These are phyloP conservation scores for Tanacetum coccineum DNA, from an alignment of 129 eudicot genomes.

Conservation along the genomic window DNA sequence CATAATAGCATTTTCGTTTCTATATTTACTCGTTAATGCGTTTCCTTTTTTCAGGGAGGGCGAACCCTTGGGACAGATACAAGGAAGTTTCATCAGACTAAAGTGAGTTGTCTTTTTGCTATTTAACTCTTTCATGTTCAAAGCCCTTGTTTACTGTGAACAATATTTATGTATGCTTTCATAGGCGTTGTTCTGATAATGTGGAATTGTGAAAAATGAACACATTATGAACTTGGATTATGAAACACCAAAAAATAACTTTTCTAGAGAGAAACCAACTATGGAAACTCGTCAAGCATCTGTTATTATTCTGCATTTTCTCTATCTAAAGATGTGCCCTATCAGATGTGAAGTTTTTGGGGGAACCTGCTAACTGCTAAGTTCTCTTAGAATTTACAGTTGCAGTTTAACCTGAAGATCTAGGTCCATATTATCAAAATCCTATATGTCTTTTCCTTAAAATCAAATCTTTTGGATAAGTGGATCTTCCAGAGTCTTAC, in stretches of 20 bases:
- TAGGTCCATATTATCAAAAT: background rate
- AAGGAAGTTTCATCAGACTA: slow-evolving; percentile 68
- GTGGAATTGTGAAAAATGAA: background rate
- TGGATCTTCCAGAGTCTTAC: background rate
- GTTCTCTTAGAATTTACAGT: background rate
- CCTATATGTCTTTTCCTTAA: background rate
- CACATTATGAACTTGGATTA: background rate
- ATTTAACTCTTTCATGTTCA: slow-evolving; percentile 8
- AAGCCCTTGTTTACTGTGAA: background rate
- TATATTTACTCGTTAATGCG: slow-evolving; percentile 10
- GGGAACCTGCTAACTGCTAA: background rate
- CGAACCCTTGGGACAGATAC: slow-evolving; percentile 62
- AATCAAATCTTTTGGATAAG: background rate
- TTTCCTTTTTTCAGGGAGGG: slow-evolving; percentile 55
- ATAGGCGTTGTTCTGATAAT: background rate
- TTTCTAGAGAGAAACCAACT: too few species aligned
- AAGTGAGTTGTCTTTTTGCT: slow-evolving; percentile 47
- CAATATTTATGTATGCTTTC: background rate
- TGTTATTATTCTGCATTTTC: too few species aligned
- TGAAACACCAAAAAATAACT: too few species aligned
- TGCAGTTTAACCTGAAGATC: background rate
- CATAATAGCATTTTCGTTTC: background rate
- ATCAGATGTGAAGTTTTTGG: background rate
- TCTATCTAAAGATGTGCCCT: too few species aligned
- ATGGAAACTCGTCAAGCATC: too few species aligned